phyloP scores from a whole-genome alignment of 441 rosid species.

The Aquilaria agallochum region DNA sequence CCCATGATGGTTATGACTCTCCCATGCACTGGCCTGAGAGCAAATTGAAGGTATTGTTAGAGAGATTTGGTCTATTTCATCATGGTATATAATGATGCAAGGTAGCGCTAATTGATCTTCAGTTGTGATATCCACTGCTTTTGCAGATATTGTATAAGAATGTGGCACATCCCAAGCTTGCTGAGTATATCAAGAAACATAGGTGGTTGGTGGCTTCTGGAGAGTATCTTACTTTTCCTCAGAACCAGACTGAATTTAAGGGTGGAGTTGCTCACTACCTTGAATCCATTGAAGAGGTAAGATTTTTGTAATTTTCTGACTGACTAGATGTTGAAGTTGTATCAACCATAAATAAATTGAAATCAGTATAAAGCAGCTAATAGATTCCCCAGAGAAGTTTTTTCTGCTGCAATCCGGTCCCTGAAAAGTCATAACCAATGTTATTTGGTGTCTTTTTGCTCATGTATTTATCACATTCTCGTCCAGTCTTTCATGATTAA shows the following conservation, averaged over 20 bases:
- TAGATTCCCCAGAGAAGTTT: constrained; percentile 1
- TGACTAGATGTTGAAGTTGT: constrained; percentile 6
- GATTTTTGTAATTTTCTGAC: constrained; percentile 5
- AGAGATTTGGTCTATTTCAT: constrained; percentile 14
- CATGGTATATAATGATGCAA: constrained; percentile 7
- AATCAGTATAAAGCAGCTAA: background rate
- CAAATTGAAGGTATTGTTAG: constrained; percentile 52
- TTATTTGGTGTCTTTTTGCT: background rate
- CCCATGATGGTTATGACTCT: constrained; percentile 70
- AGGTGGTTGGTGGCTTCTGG: constrained; percentile 69
- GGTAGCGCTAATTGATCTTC: constrained; percentile 16
- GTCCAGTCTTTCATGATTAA: too few relatives aligned
- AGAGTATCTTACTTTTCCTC: constrained; percentile 72
- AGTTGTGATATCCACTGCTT: constrained; percentile 13
- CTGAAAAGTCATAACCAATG: background rate
- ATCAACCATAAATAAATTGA: constrained; percentile 1
- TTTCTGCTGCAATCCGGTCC: background rate
- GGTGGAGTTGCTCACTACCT: constrained; percentile 90
- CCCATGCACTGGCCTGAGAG: constrained; percentile 87
- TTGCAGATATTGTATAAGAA: constrained; percentile 77
- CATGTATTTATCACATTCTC: background rate
- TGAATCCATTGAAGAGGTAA: constrained; percentile 93
- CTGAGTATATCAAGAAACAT: constrained; percentile 67
- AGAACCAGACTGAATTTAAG: constrained; percentile 65
- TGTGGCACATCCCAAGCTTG: constrained; percentile 94